Percentiles rank a stretch among this genome's conserved stretches.
These are phyloP conservation scores for Paraconiothyrium brasiliense DNA, from an alignment of 2,329 filamentous ascomycete species.

Conservation along the genomic window DNA sequence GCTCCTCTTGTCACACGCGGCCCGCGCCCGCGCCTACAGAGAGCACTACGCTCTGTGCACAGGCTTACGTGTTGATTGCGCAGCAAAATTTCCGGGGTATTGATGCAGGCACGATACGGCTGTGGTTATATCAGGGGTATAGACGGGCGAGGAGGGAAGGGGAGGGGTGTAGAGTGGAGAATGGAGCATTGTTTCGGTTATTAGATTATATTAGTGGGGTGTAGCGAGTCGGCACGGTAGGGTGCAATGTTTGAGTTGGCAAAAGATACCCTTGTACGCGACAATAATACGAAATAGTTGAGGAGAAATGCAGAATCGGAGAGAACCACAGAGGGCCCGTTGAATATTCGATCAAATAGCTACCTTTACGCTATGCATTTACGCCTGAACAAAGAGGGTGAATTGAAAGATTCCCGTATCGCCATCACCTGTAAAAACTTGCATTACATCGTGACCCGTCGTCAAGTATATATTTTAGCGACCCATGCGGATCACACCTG, in stretches of 20 bases:
- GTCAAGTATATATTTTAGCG: conserved; percentile 44
- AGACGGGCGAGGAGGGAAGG: conserved; percentile 37
- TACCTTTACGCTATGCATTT: conserved; percentile 34
- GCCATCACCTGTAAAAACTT: conserved; percentile 12
- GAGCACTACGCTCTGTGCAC: conserved; percentile 45
- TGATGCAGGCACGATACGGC: conserved; percentile 40
- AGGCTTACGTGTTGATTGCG: conserved; percentile 45
- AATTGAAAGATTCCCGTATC: conserved; percentile 16
- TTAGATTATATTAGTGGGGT: conserved; percentile 49
- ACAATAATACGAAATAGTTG: background rate
- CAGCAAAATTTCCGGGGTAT: conserved; percentile 47
- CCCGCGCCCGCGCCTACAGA: conserved; percentile 39
- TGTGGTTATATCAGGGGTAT: conserved; percentile 45
- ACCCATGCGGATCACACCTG: conserved; percentile 87
- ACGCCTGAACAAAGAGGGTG: conserved; percentile 19
- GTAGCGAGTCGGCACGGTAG: conserved; percentile 6
- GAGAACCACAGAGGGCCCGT: no score
- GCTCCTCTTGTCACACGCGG: conserved; percentile 36
- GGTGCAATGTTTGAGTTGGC: background rate
- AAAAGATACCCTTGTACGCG: conserved; percentile 6
- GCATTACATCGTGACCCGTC: conserved; percentile 23
- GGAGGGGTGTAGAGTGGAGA: conserved; percentile 49
- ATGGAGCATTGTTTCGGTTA: conserved; percentile 43
- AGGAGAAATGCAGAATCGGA: no score
- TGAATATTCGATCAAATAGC: conserved; percentile 4